Percentiles rank a stretch among this genome's conserved stretches.
Evolutionary conservation across 805 yeast genomes (phyloP).

Genomic region (Kodamaea kakaduensis): DNA sequence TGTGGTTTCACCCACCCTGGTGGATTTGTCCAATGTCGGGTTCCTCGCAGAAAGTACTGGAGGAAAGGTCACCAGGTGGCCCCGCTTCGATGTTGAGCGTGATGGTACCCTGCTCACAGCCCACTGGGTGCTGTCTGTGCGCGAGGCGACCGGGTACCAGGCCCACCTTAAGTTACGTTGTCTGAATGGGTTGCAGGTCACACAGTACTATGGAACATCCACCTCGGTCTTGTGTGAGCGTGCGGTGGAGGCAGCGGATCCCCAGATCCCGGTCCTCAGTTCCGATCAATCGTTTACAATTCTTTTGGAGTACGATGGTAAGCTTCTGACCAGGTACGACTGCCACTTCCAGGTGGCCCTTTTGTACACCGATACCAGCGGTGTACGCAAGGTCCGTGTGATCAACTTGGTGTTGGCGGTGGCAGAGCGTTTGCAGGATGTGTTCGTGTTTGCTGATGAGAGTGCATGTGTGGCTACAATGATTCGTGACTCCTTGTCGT

Average conservation of each 20-base stretch:
- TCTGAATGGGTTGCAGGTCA: constrained; percentile 81
- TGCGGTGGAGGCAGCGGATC: constrained; percentile 44
- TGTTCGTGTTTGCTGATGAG: constrained; percentile 77
- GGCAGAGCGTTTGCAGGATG: constrained; percentile 65
- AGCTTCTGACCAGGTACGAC: constrained; percentile 63
- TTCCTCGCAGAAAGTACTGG: constrained; percentile 65
- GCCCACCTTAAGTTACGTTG: constrained; percentile 81
- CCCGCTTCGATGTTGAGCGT: constrained; percentile 59
- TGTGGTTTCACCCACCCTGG: constrained; percentile 58
- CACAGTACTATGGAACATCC: constrained; percentile 62
- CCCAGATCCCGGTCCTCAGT: constrained; percentile 62
- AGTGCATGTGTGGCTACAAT: constrained; percentile 38
- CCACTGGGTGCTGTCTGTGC: constrained; percentile 52
- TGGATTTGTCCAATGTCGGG: constrained; percentile 74
- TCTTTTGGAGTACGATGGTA: constrained; percentile 73
- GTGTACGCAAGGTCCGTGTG: constrained; percentile 81
- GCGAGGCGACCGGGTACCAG: constrained; percentile 63
- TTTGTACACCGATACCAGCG: constrained; percentile 73
- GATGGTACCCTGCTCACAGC: constrained; percentile 67
- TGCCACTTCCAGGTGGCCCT: constrained; percentile 90
- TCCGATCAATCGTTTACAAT: constrained; percentile 66
- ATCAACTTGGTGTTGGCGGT: constrained; percentile 80
- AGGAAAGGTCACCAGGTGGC: constrained; percentile 63
- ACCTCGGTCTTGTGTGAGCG: constrained; percentile 14
- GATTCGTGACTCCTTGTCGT: constrained; percentile 38